Conservation (phyloP, 2,329 filamentous ascomycete species). For the Cytospora piceicola region DNA sequence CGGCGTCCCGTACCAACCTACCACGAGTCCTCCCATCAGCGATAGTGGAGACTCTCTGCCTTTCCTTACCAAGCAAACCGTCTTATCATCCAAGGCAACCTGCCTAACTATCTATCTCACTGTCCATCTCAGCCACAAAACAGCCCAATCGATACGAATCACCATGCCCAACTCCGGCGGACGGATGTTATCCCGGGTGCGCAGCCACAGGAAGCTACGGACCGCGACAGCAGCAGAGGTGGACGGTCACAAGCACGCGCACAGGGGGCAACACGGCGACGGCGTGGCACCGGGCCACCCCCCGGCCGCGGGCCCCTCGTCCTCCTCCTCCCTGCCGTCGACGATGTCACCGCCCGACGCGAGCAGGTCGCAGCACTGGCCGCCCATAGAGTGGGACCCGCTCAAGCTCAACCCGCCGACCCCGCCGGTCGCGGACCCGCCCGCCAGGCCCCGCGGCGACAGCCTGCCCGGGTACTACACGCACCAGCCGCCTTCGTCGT, state of each 20-base stretch:
- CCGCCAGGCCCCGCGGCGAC: conserved; percentile 23
- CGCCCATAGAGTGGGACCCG: conserved; percentile 40
- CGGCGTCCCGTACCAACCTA: neutral
- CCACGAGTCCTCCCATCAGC: conserved; percentile 19
- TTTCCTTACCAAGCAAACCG: conserved; percentile 10
- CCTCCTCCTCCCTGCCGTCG: neutral
- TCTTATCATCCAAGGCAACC: neutral
- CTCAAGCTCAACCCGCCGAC: conserved; percentile 41
- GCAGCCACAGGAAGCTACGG: conserved; percentile 30
- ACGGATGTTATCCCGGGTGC: conserved; percentile 26
- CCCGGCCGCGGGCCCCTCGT: neutral
- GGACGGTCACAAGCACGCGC: conserved; percentile 9
- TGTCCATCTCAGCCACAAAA: conserved; percentile 5
- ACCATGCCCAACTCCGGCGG: conserved; percentile 27
- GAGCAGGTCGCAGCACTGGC: conserved; percentile 32
- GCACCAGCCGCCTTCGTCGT: too few species aligned
- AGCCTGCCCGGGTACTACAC: conserved; percentile 14
- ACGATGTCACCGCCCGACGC: neutral
- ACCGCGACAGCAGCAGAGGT: conserved; percentile 22
- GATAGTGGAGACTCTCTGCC: conserved; percentile 17
- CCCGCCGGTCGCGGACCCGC: conserved; percentile 9
- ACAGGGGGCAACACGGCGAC: conserved; percentile 28
- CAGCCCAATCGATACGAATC: neutral
- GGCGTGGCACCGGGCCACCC: conserved; percentile 18
- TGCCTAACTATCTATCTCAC: too few species aligned